Evolutionary conservation across 441 rosid genomes (phyloP).

Genomic region (Viola pubescens): DNA sequence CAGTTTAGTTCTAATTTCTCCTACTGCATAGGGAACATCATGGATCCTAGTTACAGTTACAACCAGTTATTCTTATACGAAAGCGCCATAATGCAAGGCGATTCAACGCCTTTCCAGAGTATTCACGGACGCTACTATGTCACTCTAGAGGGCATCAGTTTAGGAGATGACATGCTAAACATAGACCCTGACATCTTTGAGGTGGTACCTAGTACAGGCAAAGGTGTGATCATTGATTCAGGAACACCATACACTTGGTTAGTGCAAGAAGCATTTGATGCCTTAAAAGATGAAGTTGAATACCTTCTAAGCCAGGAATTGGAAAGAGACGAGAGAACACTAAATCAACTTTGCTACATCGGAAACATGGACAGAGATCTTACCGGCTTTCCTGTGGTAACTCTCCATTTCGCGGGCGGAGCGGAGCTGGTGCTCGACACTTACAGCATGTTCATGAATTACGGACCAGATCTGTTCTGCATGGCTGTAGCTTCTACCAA

Average conservation of each 20-base stretch:
- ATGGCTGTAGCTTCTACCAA: not conserved
- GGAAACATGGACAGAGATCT: not conserved
- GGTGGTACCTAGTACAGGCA: not conserved
- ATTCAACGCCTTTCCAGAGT: not conserved
- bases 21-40: constrained; percentile 42
- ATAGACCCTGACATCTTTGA: not conserved
- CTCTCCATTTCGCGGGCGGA: not conserved
- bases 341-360: not conserved
- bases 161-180: not conserved
- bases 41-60: constrained; percentile 26
- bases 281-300: not conserved
- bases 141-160: not conserved
- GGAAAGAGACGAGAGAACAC: no score
- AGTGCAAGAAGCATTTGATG: not conserved
- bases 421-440: not conserved
- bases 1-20: constrained; percentile 27
- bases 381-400: not conserved
- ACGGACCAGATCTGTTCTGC: not conserved
- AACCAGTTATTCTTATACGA: constrained; percentile 37
- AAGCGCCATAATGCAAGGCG: constrained; percentile 33
- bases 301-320: not conserved
- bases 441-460: not conserved
- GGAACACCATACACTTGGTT: not conserved
- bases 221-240: not conserved
- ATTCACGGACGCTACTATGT: not conserved